Conservation (phyloP, 2,329 filamentous ascomycete species). For the Teratosphaeria destructans region DNA sequence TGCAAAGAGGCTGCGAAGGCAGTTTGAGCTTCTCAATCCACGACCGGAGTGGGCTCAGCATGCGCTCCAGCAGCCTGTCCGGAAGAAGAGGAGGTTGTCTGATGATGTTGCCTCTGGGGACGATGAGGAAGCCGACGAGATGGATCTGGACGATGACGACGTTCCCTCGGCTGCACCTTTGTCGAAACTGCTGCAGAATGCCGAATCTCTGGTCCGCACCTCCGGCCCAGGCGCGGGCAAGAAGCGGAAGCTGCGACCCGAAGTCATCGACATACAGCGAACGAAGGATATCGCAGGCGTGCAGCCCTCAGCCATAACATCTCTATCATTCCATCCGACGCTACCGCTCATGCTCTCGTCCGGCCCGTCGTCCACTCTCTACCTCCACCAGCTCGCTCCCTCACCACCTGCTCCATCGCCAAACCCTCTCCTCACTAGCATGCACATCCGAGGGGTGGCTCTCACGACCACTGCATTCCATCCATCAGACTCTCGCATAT, state of each 20-base stretch:
- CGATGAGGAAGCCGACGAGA: constrained; percentile 35
- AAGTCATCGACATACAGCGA: constrained; percentile 81
- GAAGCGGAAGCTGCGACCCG: constrained; percentile 66
- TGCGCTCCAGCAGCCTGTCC: constrained; percentile 29
- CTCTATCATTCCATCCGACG: constrained; percentile 78
- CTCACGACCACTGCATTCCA: constrained; percentile 76
- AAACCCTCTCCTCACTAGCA: constrained; percentile 80
- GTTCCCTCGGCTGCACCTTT: constrained; percentile 62
- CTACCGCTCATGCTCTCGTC: constrained; percentile 84
- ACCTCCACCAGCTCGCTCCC: constrained; percentile 78
- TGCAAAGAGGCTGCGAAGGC: constrained; percentile 63
- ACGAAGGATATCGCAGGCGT: constrained; percentile 72
- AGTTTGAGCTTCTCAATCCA: constrained; percentile 52
- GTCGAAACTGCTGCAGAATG: constrained; percentile 67
- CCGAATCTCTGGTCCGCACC: constrained; percentile 51
- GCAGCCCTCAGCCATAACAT: constrained; percentile 68
- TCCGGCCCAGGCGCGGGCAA: constrained; percentile 40
- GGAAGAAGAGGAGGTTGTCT: constrained; percentile 38
- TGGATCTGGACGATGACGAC: constrained; percentile 45
- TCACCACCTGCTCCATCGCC: constrained; percentile 58
- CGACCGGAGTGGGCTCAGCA: constrained; percentile 51
- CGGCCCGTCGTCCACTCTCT: constrained; percentile 73
- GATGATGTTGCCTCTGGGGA: constrained; percentile 26
- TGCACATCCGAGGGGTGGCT: constrained; percentile 77
- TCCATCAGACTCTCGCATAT: constrained; percentile 60